These are phyloP conservation scores for Pulveroboletus sp. DNA, from an alignment of 768 basidiomycete genomes.

Conservation along the genomic window DNA sequence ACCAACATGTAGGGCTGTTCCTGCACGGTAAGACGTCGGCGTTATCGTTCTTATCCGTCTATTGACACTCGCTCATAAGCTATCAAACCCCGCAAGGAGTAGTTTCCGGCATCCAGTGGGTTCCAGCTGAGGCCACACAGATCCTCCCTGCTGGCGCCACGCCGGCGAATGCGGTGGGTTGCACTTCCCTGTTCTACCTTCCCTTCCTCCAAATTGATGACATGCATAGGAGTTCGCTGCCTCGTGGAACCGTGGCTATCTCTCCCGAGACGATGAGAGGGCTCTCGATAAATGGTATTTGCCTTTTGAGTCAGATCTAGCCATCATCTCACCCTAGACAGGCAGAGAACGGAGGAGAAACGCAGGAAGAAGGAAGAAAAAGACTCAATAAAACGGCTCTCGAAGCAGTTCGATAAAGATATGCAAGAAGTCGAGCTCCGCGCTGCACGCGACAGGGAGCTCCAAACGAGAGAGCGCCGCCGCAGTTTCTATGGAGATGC, in stretches of 20 bases:
- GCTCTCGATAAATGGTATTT: constrained; percentile 45
- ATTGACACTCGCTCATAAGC: constrained; percentile 33
- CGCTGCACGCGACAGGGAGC: constrained; percentile 54
- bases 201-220: constrained; percentile 2
- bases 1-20: constrained; percentile 52
- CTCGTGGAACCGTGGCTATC: constrained; percentile 46
- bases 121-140: constrained; percentile 65
- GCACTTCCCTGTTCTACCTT: neutral
- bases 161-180: constrained; percentile 51
- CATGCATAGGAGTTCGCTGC: constrained; percentile 51
- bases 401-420: constrained; percentile 37
- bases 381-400: constrained; percentile 35
- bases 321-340: constrained; percentile 24
- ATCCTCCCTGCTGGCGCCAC: constrained; percentile 56
- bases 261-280: constrained; percentile 37
- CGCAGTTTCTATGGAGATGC: constrained; percentile 47
- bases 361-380: constrained; percentile 53
- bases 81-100: constrained; percentile 69
- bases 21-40: constrained; percentile 55
- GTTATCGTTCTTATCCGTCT: neutral
- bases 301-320: neutral
- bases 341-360: constrained; percentile 46
- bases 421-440: constrained; percentile 52
- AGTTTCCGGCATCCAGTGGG: constrained; percentile 58
- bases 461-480: constrained; percentile 45